Base-by-base conservation (phyloP, 768 basidiomycete species). In the Fistulinella prunicolor region DNA sequence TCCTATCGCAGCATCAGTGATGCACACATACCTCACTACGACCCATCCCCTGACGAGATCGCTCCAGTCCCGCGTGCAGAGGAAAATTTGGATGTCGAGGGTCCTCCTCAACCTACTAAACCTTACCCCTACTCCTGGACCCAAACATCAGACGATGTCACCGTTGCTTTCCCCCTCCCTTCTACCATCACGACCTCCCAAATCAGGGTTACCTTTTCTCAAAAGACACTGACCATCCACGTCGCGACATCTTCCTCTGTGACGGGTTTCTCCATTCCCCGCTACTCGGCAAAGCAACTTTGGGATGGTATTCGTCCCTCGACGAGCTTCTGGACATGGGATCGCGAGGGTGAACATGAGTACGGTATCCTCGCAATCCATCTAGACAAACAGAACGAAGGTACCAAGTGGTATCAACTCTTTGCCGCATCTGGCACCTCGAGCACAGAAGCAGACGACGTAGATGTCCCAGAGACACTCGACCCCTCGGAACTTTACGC, bases 281-380 rank as follows among this genome's bases (percentile, higher is more conserved):
- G 65, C 32, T 87, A 84, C 63, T 76, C 80, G 0, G 70, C 75
- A 24, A 80, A 82, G 59, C 68, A 72, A 21, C 73, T 92, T 3
- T 99, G 94, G 95, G 92, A 82, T 54, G 69, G 71, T 9, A 86
- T 99, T 53, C 80, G 81, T 44, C 70, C 87, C 1, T 78, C 83
- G 3, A 77, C 85, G n/a, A 89, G 89, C 60, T 82, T 89, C 59
- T 99, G 93, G 94, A 94, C 91, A 5, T 95, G 86, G 80, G 93
- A 96, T 57, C 77, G 82, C 16, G 82, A 85, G 52, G 89, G 82
- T 5, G 82, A 83, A 42, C 76, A 76, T 48, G 61, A 79, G 12
- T 83, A 79, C 56, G 88, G 88, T 2, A 52, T 89, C 26, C 76
- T 98, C 56, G 83, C 88, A 1, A 67, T 97, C 17, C 87, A 96